A percentile compares a stretch with the other conserved stretches of the same genome.
Conservation (phyloP, 2,329 filamentous ascomycete species). For the Paracamarosporium sp. region DNA sequence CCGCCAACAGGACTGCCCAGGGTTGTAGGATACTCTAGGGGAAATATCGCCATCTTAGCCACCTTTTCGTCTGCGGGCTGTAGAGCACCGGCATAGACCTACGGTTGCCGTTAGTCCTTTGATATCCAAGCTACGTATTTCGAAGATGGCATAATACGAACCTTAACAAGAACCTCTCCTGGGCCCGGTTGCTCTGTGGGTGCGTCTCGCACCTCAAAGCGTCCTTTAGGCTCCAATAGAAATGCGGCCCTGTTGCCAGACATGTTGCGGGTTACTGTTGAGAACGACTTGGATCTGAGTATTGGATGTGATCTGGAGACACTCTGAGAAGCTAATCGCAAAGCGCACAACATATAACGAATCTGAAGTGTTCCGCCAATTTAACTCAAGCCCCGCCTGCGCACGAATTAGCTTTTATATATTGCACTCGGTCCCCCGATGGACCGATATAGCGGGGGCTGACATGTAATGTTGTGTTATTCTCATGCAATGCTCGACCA, state of each 20-base stretch:
- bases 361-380: too few species aligned
- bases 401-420: background rate
- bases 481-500: too few species aligned
- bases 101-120: background rate
- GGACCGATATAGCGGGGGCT: background rate
- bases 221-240: conserved; percentile 20
- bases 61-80: conserved; percentile 39
- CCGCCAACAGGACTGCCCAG: conserved; percentile 38
- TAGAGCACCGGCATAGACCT: conserved; percentile 30
- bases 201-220: conserved; percentile 21
- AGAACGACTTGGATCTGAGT: background rate
- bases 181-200: conserved; percentile 20
- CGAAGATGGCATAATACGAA: background rate
- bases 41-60: conserved; percentile 20
- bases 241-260: conserved; percentile 25
- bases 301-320: background rate
- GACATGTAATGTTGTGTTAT: background rate
- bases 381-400: too few species aligned
- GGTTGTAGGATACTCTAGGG: conserved; percentile 32
- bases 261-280: conserved; percentile 11
- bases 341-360: background rate
- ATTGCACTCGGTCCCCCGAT: background rate
- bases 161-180: conserved; percentile 26
- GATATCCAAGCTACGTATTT: background rate
- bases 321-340: background rate